Percentiles rank a stretch among this genome's conserved stretches.
These are phyloP conservation scores for Mrakia frigida DNA, from an alignment of 768 basidiomycete species.

Conservation along the genomic window DNA sequence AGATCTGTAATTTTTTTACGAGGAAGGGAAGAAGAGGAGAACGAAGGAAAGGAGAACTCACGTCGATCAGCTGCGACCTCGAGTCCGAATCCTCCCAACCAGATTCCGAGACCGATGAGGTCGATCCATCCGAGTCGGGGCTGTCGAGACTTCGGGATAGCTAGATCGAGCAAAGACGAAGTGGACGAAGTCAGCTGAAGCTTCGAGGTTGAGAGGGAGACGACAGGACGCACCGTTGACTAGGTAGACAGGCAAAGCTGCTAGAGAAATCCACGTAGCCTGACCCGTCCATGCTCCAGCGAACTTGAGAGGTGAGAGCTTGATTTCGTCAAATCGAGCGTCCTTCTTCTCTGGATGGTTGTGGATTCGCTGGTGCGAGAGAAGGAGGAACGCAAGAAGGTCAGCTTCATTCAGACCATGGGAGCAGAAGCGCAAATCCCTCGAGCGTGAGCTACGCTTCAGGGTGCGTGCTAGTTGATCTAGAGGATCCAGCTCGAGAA, in stretches of 20 bases:
- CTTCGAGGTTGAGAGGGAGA: not conserved
- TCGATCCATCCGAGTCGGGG: constrained; percentile 56
- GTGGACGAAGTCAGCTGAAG: not conserved
- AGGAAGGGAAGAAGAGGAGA: not conserved
- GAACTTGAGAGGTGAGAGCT: constrained; percentile 52
- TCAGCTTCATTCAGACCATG: not conserved
- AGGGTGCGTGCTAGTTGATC: too few species aligned
- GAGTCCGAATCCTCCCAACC: constrained; percentile 55
- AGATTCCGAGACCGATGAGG: constrained; percentile 54
- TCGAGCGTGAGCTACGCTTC: too few species aligned
- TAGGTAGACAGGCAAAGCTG: constrained; percentile 65
- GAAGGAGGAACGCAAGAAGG: not conserved
- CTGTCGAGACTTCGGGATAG: constrained; percentile 52
- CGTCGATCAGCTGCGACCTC: constrained; percentile 58
- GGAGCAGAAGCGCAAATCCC: not conserved
- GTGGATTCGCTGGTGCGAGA: constrained; percentile 46
- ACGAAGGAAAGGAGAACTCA: not conserved
- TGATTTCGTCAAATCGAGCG: constrained; percentile 61
- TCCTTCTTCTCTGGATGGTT: constrained; percentile 55
- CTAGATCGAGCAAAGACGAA: constrained; percentile 47
- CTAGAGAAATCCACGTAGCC: constrained; percentile 61
- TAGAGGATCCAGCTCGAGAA: too few species aligned
- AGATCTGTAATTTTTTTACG: too few species aligned
- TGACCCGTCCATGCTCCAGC: constrained; percentile 56
- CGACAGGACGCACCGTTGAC: constrained; percentile 36